Evolutionary conservation across 345 rosid genomes (phyloP), one percentile per base, ranked within the genome.

Genomic region (Lepidium aucheri): DNA sequence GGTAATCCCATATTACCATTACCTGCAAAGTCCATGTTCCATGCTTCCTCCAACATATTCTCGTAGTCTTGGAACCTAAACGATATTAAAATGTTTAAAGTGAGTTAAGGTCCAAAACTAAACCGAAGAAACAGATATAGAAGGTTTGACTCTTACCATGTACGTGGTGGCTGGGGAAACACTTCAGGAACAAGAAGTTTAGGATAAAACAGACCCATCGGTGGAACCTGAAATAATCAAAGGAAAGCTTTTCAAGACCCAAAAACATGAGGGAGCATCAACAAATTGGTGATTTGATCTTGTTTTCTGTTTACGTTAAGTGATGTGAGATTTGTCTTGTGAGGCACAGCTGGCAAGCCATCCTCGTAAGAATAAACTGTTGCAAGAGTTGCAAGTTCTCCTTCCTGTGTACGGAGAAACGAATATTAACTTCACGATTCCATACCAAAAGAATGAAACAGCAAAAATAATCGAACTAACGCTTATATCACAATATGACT

Each of bases 201-300:
- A 58, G 96, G 99, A 66, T 83, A 84, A 80, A 94, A 86, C 78
- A 94, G 76, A 78, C 97, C 97, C 93, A 90, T 88, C 8, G 99
- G 95, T 66, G 97, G 90, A 64, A 94, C 97, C 97, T 90, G 73
- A 60, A 45, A 60, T 45, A 36, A n/a, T 55, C 68, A 73, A 53
- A 26, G 14, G 1, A 65, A 33, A 33, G 2, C 5, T 16, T 60
- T 42, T 24, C 55, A 59, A 24, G 15, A 73, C 55, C 33, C 1
- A 18, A 15, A 15, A 36, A 3, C 26, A 66, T 17, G 24, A 51
- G 38, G 14, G 24, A 36, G 8, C 36, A 47, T 26, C 38, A 45
- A 20, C 52, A 44, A 12, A 34, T 34, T 2, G 18, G 16, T 33
- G 45, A 13, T 9, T 24, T 40, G 39, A 43, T 51, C 49, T 24